Base-by-base conservation (phyloP, 2,329 filamentous ascomycete species). In the Fusarium verrucosum region DNA sequence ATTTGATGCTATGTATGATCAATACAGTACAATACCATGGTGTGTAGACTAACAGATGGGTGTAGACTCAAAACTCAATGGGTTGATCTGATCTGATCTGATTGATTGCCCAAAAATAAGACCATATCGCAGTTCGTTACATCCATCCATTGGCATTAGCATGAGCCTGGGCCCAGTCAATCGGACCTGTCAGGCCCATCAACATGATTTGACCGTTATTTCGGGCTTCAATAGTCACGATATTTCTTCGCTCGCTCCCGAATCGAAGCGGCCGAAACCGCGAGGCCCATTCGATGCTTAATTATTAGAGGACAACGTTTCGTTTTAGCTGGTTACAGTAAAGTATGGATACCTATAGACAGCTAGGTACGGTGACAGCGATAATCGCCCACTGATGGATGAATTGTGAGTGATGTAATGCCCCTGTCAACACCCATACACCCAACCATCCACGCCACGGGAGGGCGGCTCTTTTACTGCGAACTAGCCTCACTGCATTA, bases 391-490 rank as follows among this genome's bases (percentile, higher is more conserved):
- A 28, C 22, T 41, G 40, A 69, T 68, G 63, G n/a, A n/a, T n/a
- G n/a, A n/a, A n/a, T n/a, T n/a, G n/a, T n/a, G n/a, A n/a, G 63
- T 70, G 68, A 70, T 70, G 68, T 70, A 70, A 70, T 70, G 52
- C 46, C 40, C 50, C 45, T 33, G 38, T 23, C 45, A 41, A 22
- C 36, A 32, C 13, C n/a, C 16, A 40, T 8, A 23, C 23, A 28
- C 16, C 10, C 26, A 40, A 16, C 25, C 17, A 41, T 20, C 35
- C 30, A 50, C 61, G 68, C 62, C 59, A 65, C 54, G 54, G 63
- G 57, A 68, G 36, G 51, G 63, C 60, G 60, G 64, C 64, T 70
- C 66, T 58, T 60, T 19, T n/a, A 14, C 47, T 43, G 22, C 30
- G n/a, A 38, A 50, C 58, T 62, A 61, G 44, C 26, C 49, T 49